Percentiles rank a stretch among this genome's conserved stretches.
Conservation (phyloP, 2,329 filamentous ascomycete genomes). For the Trichothecium roseum region DNA sequence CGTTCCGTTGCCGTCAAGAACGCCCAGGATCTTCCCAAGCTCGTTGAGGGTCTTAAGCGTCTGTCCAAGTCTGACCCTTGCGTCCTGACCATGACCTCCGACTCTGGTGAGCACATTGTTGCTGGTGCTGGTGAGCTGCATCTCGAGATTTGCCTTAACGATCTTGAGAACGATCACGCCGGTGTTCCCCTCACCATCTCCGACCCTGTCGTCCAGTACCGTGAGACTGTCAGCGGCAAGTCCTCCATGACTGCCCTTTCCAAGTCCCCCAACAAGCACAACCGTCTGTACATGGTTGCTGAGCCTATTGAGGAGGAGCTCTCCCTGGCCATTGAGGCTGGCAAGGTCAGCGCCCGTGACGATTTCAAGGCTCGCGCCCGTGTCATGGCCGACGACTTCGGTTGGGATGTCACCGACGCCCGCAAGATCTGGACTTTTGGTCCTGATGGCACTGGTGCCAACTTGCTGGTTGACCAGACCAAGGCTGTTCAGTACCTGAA, state of each 20-base stretch:
- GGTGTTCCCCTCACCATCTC: slow-evolving; percentile 96
- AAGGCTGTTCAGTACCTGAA: slow-evolving; percentile 99
- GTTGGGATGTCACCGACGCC: slow-evolving; percentile 99
- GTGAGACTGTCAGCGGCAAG: slow-evolving; percentile 79
- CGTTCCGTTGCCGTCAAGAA: slow-evolving; percentile 99
- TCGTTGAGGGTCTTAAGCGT: slow-evolving; percentile 99
- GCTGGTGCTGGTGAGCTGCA: slow-evolving; percentile 99
- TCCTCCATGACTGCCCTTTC: slow-evolving; percentile 95
- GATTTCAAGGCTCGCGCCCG: slow-evolving; percentile 98
- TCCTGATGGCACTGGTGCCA: slow-evolving; percentile 94
- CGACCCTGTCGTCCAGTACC: slow-evolving; percentile 96
- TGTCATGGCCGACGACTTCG: slow-evolving; percentile 90
- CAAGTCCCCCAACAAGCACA: slow-evolving; percentile 99
- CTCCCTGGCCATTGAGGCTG: slow-evolving; percentile 75
- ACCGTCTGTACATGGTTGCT: slow-evolving; percentile 96
- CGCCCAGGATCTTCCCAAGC: slow-evolving; percentile 98
- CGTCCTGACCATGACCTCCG: slow-evolving; percentile 79
- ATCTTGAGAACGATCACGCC: slow-evolving; percentile 98
- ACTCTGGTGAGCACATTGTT: slow-evolving; percentile 97
- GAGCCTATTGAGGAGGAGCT: slow-evolving; percentile 89
- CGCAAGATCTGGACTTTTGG: slow-evolving; percentile 99
- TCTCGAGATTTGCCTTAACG: slow-evolving; percentile 99
- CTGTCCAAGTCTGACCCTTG: slow-evolving; percentile 99
- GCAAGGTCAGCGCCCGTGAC: slow-evolving; percentile 90
- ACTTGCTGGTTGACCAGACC: slow-evolving; percentile 98